These are phyloP conservation scores for Dactylellina leptospora DNA, from an alignment of 2,329 filamentous ascomycete genomes.

Conservation along the genomic window DNA sequence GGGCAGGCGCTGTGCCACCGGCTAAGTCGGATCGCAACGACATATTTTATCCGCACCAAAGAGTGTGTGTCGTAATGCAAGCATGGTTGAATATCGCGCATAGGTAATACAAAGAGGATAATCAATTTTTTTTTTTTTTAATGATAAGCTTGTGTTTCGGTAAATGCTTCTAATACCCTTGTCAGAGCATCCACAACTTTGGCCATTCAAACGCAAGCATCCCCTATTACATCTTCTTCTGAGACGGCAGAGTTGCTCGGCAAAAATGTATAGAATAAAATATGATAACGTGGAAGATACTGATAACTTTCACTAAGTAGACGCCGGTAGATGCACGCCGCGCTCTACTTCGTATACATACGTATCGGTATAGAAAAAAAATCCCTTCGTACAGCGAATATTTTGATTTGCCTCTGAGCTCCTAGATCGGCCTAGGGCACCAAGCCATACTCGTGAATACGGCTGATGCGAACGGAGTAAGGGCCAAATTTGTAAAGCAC, in stretches of 20 bases:
- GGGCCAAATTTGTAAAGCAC: neutral
- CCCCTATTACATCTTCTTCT: constrained; percentile 28
- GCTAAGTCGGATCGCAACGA: constrained; percentile 49
- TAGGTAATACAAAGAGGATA: constrained; percentile 19
- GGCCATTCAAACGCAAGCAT: neutral
- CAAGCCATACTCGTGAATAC: no score
- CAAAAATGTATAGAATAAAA: constrained; percentile 12
- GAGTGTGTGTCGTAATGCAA: constrained; percentile 3
- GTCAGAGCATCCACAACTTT: constrained; percentile 26
- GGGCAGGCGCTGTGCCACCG: constrained; percentile 39
- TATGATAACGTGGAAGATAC: neutral
- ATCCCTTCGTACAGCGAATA: constrained; percentile 1
- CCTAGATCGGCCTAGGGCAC: neutral
- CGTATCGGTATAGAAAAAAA: neutral
- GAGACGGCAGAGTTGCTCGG: constrained; percentile 39
- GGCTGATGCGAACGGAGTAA: neutral
- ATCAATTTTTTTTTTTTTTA: constrained; percentile 7
- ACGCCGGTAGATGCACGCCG: neutral
- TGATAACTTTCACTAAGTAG: neutral
- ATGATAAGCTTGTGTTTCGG: constrained; percentile 51
- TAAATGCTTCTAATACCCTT: constrained; percentile 37
- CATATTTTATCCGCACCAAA: constrained; percentile 12
- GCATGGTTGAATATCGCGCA: constrained; percentile 45
- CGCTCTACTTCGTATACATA: neutral
- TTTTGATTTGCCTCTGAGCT: constrained; percentile 4